These are phyloP conservation scores for Ophryocystis elektroscirrha DNA, from an alignment of 169 alveolate species.

Conservation along the genomic window DNA sequence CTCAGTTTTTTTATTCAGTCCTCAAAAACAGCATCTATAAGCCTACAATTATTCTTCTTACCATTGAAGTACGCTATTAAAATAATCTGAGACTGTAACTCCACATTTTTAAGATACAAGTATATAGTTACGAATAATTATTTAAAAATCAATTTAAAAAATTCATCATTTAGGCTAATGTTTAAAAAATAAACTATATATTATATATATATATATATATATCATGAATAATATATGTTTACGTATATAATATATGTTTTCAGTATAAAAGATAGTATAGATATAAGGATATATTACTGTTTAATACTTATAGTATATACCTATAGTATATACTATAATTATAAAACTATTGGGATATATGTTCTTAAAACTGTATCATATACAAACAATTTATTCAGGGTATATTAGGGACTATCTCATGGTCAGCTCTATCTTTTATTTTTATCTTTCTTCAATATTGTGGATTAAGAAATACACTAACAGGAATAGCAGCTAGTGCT, in stretches of 20 bases:
- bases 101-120: no score
- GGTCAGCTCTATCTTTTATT: constrained; percentile 56
- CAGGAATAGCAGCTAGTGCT: constrained; percentile 49
- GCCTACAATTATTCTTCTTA: no score
- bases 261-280: neutral
- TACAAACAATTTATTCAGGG: constrained; percentile 34
- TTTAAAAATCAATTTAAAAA: no score
- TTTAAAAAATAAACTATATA: no score
- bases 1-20: no score
- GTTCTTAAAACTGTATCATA: constrained; percentile 16
- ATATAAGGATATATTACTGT: constrained; percentile 2
- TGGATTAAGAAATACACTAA: constrained; percentile 47
- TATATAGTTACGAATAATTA: no score
- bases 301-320: constrained; percentile 8
- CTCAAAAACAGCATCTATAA: no score
- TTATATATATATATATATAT: no score
- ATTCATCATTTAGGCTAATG: no score
- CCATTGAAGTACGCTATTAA: no score
- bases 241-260: neutral
- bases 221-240: no score
- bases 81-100: no score
- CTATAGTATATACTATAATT: constrained; percentile 16
- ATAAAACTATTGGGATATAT: constrained; percentile 9
- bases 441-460: constrained; percentile 59
- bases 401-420: constrained; percentile 57